Conservation (phyloP, 148 eudicot species). For the Persicaria maculosa region DNA sequence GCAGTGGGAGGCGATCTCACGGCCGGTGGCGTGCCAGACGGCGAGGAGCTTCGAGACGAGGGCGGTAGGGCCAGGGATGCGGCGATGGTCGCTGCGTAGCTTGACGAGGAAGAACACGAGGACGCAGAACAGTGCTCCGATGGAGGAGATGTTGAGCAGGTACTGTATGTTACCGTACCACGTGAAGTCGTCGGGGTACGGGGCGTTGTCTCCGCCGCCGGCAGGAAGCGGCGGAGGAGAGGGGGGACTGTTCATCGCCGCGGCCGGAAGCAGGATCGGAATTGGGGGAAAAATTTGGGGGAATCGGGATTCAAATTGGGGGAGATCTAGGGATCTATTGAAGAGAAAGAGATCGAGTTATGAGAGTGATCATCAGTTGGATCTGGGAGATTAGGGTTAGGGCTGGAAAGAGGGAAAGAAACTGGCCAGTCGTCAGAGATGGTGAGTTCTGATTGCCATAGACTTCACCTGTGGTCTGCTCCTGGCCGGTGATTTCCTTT, state of each 20-base stretch:
- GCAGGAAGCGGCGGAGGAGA: slow-evolving; percentile 38
- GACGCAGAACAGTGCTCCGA: slow-evolving; percentile 67
- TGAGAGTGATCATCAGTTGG: background rate
- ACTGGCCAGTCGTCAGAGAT: slow-evolving; percentile 2
- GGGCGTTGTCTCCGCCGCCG: slow-evolving; percentile 16
- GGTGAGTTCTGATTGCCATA: background rate
- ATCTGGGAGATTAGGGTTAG: slow-evolving; percentile 7
- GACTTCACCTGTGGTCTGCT: background rate
- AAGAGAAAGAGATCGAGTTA: background rate
- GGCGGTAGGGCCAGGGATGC: slow-evolving; percentile 71
- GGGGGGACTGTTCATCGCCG: slow-evolving; percentile 1
- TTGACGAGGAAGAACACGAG: slow-evolving; percentile 68
- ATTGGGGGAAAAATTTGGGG: slow-evolving; percentile 5
- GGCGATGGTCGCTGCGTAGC: slow-evolving; percentile 89
- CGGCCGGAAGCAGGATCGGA: slow-evolving; percentile 6
- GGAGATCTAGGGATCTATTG: background rate
- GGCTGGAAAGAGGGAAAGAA: background rate
- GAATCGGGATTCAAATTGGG: background rate
- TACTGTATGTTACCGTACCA: slow-evolving; percentile 98
- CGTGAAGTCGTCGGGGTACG: slow-evolving; percentile 26
- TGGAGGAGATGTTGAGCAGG: slow-evolving; percentile 77
- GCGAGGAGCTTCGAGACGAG: slow-evolving; percentile 73
- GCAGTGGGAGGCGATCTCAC: slow-evolving; percentile 73
- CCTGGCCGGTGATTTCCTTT: background rate
- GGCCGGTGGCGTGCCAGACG: slow-evolving; percentile 87